Base-by-base conservation (phyloP, 2,329 filamentous ascomycete genomes). In the Stenocarpella maydis region DNA sequence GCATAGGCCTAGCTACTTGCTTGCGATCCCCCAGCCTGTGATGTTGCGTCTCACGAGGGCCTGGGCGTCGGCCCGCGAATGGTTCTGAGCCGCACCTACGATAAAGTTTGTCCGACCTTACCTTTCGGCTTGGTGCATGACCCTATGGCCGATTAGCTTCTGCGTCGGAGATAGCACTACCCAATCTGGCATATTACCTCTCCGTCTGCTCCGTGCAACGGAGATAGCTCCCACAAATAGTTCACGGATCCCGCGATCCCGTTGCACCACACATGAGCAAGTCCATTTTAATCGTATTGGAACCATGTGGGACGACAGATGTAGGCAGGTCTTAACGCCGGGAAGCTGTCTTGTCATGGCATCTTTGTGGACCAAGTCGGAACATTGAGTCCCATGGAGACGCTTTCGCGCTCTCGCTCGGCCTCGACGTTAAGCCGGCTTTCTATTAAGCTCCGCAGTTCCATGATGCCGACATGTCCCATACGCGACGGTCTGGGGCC, bases 61-160 rank as follows among this genome's bases (percentile, higher is more conserved):
- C 41, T 24, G 26, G 10, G 19, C 12, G 26, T 47, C 58, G 58
- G 41, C 58, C 41, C 21, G 28, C 43, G 41, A 2, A 3, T 63
- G 41, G 28, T 47, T 15, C 34, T n/a, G 10, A 21, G 31, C n/a
- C 6, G 24, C 54, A 43, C 24, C 15, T 26, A n/a, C 21, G 34
- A 43, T 43, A 45, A 49, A 24, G 43, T 49, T 65, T 66, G 50
- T 47, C 64, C 50, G 64, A 45, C n/a, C 28, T 47, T 14, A 47
- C 26, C 2, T 31, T 39, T 19, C 15, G 21, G 19, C 7, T 9
- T 31, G 19, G 39, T 39, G 26, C 26, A n/a, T 37, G 21, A 2
- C 34, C 24, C 55, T 66, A 66, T 55, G 37, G 26, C 64, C 64
- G 64, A 24, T 41, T 26, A n/a, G 15, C 39, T 37, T 15, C n/a